Evolutionary conservation across 495 filamentous ascomycete genomes (phyloP).

Genomic region (Clavariopsis aquatica): DNA sequence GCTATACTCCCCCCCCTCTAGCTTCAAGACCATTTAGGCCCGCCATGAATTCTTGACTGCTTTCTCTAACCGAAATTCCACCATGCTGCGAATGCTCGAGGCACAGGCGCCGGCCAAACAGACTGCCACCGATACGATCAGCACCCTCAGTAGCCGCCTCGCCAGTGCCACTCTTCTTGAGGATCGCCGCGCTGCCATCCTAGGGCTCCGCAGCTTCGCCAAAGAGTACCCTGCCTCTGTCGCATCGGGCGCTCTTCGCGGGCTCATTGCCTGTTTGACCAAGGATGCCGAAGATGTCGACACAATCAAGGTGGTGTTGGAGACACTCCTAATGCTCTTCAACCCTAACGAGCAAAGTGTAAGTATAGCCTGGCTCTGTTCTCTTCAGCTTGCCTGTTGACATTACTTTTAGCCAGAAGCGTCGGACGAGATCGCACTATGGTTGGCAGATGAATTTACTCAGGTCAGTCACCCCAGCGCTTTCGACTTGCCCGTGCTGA

Average conservation of each 20-base stretch:
- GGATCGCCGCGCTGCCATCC: slow-evolving; percentile 88
- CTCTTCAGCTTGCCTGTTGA: slow-evolving; percentile 37
- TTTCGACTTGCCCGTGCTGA: slow-evolving; percentile 39
- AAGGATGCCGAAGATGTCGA: slow-evolving; percentile 95
- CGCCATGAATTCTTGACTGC: slow-evolving; percentile 26
- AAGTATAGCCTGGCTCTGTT: slow-evolving; percentile 39
- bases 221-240: slow-evolving; percentile 95
- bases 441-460: slow-evolving; percentile 97
- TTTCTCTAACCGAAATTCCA: slow-evolving; percentile 33
- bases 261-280: slow-evolving; percentile 78
- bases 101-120: slow-evolving; percentile 91
- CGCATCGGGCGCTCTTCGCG: slow-evolving; percentile 84
- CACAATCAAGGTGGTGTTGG: slow-evolving; percentile 88
- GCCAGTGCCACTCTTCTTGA: slow-evolving; percentile 86
- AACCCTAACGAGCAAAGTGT: slow-evolving; percentile 70
- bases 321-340: slow-evolving; percentile 94
- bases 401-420: slow-evolving; percentile 72
- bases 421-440: slow-evolving; percentile 93
- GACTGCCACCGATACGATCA: slow-evolving; percentile 91
- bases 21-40: neutral
- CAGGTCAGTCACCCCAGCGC: slow-evolving; percentile 58
- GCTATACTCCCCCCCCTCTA: neutral
- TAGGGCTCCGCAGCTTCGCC: slow-evolving; percentile 91
- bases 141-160: slow-evolving; percentile 79
- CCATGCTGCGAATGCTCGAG: slow-evolving; percentile 83